These are phyloP conservation scores for Alisma plantagoaquatica DNA, from an alignment of 106 monocot species.

Conservation along the genomic window DNA sequence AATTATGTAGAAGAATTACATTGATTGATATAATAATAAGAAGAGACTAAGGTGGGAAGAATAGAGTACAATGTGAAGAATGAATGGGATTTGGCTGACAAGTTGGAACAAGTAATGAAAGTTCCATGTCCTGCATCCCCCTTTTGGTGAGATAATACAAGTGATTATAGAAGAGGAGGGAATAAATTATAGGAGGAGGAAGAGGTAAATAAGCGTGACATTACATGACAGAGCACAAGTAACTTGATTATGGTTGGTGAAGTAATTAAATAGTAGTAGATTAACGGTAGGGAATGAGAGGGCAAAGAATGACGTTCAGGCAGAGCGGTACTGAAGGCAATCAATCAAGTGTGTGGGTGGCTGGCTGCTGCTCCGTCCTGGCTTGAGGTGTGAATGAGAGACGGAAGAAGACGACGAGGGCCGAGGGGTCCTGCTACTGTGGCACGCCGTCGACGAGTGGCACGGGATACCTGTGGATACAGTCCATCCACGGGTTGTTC, in stretches of 20 bases:
- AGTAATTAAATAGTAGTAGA: no score
- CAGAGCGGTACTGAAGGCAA: no score
- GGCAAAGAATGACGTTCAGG: not conserved
- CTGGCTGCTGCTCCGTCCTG: no score
- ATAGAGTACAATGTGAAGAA: no score
- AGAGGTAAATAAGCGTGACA: no score
- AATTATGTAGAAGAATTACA: not conserved
- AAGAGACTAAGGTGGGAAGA: not conserved
- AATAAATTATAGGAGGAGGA: no score
- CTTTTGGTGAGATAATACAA: not conserved
- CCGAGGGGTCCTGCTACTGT: no score
- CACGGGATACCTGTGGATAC: conserved; percentile 11
- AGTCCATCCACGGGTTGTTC: conserved; percentile 15
- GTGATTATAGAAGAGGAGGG: not conserved
- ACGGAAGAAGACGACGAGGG: no score
- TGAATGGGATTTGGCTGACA: not conserved
- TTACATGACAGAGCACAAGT: no score
- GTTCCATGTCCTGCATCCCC: not conserved
- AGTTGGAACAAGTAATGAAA: not conserved
- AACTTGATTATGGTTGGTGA: no score
- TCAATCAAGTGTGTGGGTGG: no score
- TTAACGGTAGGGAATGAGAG: not conserved
- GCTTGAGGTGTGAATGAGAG: no score
- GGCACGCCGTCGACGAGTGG: conserved; percentile 6
- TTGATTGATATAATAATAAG: not conserved